phyloP scores from a whole-genome alignment of 2,329 filamentous ascomycete species.

The Ustilaginoidea virens region DNA sequence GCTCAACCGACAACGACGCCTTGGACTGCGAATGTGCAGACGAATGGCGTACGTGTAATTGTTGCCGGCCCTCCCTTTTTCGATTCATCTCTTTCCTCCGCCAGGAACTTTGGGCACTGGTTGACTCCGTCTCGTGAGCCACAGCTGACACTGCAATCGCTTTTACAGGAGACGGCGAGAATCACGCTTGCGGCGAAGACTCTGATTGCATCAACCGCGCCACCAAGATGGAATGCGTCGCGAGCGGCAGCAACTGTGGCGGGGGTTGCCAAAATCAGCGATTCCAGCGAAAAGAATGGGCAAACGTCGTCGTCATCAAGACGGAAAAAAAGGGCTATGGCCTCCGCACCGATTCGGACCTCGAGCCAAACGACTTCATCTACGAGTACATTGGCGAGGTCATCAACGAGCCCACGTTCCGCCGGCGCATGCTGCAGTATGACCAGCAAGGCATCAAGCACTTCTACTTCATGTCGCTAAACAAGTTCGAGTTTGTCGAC shows the following conservation, averaged over 20 bases:
- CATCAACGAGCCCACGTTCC: slow-evolving; percentile 83
- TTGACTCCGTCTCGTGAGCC: too few species aligned
- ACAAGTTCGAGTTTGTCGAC: slow-evolving; percentile 91
- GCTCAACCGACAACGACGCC: slow-evolving; percentile 75
- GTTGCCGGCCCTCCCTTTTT: neutral
- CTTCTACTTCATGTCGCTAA: slow-evolving; percentile 99
- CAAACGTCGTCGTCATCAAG: slow-evolving; percentile 85
- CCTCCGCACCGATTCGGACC: slow-evolving; percentile 62
- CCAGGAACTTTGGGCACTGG: too few species aligned
- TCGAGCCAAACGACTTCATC: slow-evolving; percentile 79
- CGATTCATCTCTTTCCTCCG: slow-evolving; percentile 2
- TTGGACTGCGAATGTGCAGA: slow-evolving; percentile 91
- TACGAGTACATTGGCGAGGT: slow-evolving; percentile 98
- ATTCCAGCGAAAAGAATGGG: slow-evolving; percentile 82
- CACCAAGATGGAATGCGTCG: slow-evolving; percentile 90
- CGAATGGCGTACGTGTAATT: slow-evolving; percentile 68
- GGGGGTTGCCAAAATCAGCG: slow-evolving; percentile 83
- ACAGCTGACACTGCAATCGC: too few species aligned
- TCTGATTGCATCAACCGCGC: slow-evolving; percentile 97
- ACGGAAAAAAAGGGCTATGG: slow-evolving; percentile 97
- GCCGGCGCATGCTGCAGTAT: slow-evolving; percentile 81
- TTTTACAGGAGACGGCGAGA: slow-evolving; percentile 41
- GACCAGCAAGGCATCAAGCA: slow-evolving; percentile 95
- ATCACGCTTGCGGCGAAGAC: slow-evolving; percentile 85
- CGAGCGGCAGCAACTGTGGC: slow-evolving; percentile 70